Evolutionary conservation across 148 eudicot genomes (phyloP).

Genomic region (Mesembryanthemum crystallinum): DNA sequence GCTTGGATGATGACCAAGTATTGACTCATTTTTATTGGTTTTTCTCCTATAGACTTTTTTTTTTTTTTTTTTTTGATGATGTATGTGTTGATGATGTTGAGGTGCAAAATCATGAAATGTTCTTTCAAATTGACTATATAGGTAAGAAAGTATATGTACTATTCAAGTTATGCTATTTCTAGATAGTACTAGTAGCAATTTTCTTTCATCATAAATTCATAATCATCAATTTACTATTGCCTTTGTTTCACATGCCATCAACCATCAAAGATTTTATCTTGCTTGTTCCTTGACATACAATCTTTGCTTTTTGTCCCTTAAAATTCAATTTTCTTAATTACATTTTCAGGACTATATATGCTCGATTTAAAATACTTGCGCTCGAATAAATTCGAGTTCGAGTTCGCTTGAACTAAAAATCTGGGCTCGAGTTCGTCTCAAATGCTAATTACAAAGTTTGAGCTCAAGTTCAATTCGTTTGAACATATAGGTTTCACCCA

Average conservation of each 20-base stretch:
- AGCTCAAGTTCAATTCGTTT: no score
- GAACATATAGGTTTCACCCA: no score
- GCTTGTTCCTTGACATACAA: not conserved
- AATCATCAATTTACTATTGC: no score
- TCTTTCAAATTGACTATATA: slow-evolving; percentile 15
- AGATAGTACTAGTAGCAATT: no score
- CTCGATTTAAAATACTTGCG: no score
- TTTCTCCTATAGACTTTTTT: not conserved
- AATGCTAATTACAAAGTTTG: no score
- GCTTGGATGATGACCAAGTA: slow-evolving; percentile 27
- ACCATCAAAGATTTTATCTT: not conserved
- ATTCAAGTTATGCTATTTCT: no score
- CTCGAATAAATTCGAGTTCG: no score
- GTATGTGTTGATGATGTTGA: slow-evolving; percentile 8
- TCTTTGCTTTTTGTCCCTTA: slow-evolving; percentile 4
- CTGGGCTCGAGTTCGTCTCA: no score
- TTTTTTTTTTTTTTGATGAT: not conserved
- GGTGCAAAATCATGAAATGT: slow-evolving; percentile 11
- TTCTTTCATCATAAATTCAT: not conserved
- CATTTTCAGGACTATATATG: no score
- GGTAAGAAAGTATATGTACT: not conserved
- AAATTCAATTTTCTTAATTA: no score
- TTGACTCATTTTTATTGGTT: slow-evolving; percentile 17
- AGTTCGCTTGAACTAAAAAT: no score
- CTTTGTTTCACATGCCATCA: slow-evolving; percentile 18